Percentiles rank a stretch among this genome's conserved stretches.
Evolutionary conservation across 345 rosid species (phyloP).

Genomic region (Capsella bursapastoris): DNA sequence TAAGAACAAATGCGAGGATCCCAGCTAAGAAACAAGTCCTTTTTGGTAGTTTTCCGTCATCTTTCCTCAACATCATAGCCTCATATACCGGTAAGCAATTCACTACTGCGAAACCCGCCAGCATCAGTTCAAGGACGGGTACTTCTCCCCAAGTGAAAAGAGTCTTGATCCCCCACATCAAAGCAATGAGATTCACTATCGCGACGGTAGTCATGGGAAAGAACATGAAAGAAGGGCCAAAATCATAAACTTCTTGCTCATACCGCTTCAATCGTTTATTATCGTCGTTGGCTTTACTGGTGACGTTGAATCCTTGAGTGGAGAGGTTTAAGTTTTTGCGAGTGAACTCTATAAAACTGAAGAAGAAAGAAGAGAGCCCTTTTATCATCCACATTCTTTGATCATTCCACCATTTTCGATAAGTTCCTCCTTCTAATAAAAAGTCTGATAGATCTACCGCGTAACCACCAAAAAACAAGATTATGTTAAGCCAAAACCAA

Average conservation of each 20-base stretch:
- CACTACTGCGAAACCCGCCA: slow-evolving; percentile 50
- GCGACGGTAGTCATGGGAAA: slow-evolving; percentile 55
- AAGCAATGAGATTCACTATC: slow-evolving; percentile 52
- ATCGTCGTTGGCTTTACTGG: slow-evolving; percentile 60
- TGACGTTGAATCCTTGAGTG: slow-evolving; percentile 55
- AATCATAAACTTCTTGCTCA: slow-evolving; percentile 61
- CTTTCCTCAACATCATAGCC: slow-evolving; percentile 64
- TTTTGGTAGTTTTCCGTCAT: slow-evolving; percentile 57
- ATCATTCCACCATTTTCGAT: slow-evolving; percentile 76
- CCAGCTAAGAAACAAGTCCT: slow-evolving; percentile 40
- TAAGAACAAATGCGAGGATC: slow-evolving; percentile 46
- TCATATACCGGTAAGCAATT: slow-evolving; percentile 66
- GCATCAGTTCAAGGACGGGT: slow-evolving; percentile 46
- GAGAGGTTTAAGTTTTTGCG: slow-evolving; percentile 58
- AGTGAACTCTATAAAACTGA: slow-evolving; percentile 51
- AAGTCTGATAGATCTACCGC: slow-evolving; percentile 54
- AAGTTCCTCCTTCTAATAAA: slow-evolving; percentile 49
- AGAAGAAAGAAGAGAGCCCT: slow-evolving; percentile 51
- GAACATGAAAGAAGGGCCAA: slow-evolving; percentile 65
- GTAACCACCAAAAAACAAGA: slow-evolving; percentile 68
- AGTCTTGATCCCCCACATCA: slow-evolving; percentile 42
- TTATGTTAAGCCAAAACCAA: slow-evolving; percentile 63
- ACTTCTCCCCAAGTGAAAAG: slow-evolving; percentile 36
- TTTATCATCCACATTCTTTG: slow-evolving; percentile 65
- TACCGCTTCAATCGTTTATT: slow-evolving; percentile 62